Evolutionary conservation across 192 early-diverging fungal species (phyloP).

Genomic region (Coemansia pectinata): DNA sequence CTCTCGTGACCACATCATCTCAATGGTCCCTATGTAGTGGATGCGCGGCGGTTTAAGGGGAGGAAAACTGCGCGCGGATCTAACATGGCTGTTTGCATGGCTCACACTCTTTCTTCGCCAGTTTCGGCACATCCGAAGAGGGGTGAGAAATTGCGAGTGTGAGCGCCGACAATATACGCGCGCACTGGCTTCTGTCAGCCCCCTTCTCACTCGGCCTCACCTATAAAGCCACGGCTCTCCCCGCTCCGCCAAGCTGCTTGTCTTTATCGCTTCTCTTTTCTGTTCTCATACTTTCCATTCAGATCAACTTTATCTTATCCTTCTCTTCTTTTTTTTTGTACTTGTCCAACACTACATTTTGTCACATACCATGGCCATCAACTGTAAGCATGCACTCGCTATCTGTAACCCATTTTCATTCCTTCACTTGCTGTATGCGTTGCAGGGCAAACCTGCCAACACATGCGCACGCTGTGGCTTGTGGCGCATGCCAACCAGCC

Average conservation of each 20-base stretch:
- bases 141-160: background rate
- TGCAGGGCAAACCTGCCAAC: background rate
- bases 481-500: background rate
- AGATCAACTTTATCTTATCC: background rate
- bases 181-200: background rate
- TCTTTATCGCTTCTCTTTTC: background rate
- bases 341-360: background rate
- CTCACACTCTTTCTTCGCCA: background rate
- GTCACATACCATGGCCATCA: slow-evolving; percentile 5
- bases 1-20: background rate
- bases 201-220: background rate
- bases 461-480: background rate
- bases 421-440: background rate
- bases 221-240: slow-evolving; percentile 6
- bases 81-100: background rate
- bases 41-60: background rate
- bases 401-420: background rate
- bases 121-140: background rate
- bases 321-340: background rate
- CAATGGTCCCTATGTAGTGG: background rate
- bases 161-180: background rate
- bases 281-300: background rate
- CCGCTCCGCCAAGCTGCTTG: background rate
- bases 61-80: slow-evolving; percentile 6
- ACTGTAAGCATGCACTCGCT: background rate